These are phyloP conservation scores for Pyrenochaeta sp. DNA, from an alignment of 2,329 filamentous ascomycete genomes.

Conservation along the genomic window DNA sequence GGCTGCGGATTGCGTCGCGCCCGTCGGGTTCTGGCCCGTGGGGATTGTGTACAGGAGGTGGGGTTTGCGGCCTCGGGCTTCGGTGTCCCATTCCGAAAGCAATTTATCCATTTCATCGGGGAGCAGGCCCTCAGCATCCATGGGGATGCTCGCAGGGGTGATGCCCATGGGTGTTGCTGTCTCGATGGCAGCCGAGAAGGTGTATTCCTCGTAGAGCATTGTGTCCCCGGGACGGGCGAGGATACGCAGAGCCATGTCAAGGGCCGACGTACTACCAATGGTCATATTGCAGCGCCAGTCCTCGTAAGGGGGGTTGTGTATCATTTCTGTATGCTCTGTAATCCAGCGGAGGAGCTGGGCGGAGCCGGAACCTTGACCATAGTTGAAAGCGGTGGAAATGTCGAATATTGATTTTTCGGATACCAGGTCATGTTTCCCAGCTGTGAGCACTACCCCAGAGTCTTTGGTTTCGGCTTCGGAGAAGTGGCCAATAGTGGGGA, in stretches of 20 bases:
- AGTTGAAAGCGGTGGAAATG: slow-evolving; percentile 89
- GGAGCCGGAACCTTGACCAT: slow-evolving; percentile 87
- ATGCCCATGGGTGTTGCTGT: slow-evolving; percentile 70
- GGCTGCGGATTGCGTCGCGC: slow-evolving; percentile 76
- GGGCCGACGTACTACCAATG: slow-evolving; percentile 83
- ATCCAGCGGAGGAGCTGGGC: slow-evolving; percentile 89
- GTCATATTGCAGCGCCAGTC: slow-evolving; percentile 90
- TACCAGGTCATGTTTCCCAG: slow-evolving; percentile 87
- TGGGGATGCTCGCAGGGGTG: slow-evolving; percentile 67
- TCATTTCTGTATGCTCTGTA: slow-evolving; percentile 93
- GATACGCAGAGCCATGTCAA: slow-evolving; percentile 86
- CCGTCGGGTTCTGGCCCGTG: slow-evolving; percentile 90
- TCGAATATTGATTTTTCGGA: slow-evolving; percentile 72
- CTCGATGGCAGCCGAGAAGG: slow-evolving; percentile 82
- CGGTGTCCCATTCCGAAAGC: slow-evolving; percentile 70
- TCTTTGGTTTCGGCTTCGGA: slow-evolving; percentile 71
- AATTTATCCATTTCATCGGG: slow-evolving; percentile 69
- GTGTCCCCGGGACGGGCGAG: slow-evolving; percentile 79
- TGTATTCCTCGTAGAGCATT: slow-evolving; percentile 88
- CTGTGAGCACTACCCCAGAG: slow-evolving; percentile 67
- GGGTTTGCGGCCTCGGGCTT: slow-evolving; percentile 65
- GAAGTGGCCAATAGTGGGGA: slow-evolving; percentile 76
- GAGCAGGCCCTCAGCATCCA: slow-evolving; percentile 73
- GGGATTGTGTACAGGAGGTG: slow-evolving; percentile 75
- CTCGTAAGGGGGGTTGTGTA: slow-evolving; percentile 84